phyloP scores from a whole-genome alignment of 139 green algal species.

The Asterochloris sp. region DNA sequence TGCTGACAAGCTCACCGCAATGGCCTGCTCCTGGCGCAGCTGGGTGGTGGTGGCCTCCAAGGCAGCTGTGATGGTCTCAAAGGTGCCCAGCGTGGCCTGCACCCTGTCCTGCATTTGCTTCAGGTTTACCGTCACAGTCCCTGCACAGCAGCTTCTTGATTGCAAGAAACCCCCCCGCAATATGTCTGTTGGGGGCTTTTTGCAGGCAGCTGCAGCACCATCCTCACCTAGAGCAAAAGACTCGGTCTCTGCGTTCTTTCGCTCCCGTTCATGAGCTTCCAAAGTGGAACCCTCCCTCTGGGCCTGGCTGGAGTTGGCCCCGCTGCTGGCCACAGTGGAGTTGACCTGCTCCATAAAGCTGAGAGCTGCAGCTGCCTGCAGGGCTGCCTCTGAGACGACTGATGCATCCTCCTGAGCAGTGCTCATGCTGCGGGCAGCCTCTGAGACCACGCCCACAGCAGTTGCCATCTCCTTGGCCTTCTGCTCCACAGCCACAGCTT shows the following conservation, averaged over 20 bases:
- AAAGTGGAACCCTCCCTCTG: not conserved
- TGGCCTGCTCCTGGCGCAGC: conserved; percentile 24
- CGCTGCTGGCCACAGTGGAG: not conserved
- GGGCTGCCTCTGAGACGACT: conserved; percentile 11
- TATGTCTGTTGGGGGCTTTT: not conserved
- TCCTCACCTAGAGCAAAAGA: conserved; percentile 1
- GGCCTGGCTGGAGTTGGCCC: not conserved
- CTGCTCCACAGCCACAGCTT: conserved; percentile 19
- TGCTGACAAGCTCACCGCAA: not conserved
- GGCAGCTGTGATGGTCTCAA: conserved; percentile 20
- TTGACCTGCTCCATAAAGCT: not conserved
- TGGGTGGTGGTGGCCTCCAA: conserved; percentile 24
- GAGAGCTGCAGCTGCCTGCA: conserved; percentile 11
- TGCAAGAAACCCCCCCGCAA: not conserved
- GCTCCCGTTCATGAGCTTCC: not conserved
- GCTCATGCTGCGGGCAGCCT: conserved; percentile 17
- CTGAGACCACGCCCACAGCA: conserved; percentile 23
- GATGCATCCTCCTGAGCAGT: conserved; percentile 9
- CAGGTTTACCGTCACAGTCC: conserved; percentile 16
- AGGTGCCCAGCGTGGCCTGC: conserved; percentile 20
- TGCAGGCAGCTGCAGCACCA: not conserved
- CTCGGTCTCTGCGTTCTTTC: not conserved
- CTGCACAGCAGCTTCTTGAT: not conserved
- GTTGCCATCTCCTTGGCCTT: conserved; percentile 35
- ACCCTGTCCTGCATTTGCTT: conserved; percentile 11